phyloP scores from a whole-genome alignment of 164 flowering plant genomes.

The Nymphaea colorata region DNA sequence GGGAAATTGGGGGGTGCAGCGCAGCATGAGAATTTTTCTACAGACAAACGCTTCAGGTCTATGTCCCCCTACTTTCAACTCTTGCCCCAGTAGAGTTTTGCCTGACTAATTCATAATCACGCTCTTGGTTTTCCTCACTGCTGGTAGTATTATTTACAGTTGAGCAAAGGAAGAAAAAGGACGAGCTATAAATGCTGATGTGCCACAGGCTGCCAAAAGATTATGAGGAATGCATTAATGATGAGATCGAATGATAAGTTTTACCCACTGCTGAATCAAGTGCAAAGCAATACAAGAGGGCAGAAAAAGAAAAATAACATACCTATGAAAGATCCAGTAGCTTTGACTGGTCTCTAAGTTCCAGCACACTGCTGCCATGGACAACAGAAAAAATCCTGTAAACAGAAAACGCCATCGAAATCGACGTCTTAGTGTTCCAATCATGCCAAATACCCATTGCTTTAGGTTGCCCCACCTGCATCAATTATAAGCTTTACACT shows the following conservation, averaged over 20 bases:
- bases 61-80: background rate
- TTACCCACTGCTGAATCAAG: background rate
- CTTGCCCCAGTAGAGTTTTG: background rate
- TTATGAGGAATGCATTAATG: background rate
- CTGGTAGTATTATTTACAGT: constrained; percentile 14
- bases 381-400: constrained; percentile 41
- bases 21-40: no score
- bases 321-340: constrained; percentile 99
- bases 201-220: constrained; percentile 75
- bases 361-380: constrained; percentile 82
- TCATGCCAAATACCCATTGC: constrained; percentile 29
- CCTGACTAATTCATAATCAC: background rate
- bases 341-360: constrained; percentile 49
- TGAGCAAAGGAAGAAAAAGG: constrained; percentile 90
- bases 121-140: background rate
- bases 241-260: background rate
- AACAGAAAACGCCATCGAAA: constrained; percentile 66
- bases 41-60: background rate
- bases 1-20: no score
- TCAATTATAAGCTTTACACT: background rate
- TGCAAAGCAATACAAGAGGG: background rate
- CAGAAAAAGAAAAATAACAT: constrained; percentile 4
- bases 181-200: constrained; percentile 69
- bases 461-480: constrained; percentile 42
- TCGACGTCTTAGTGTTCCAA: constrained; percentile 41